A percentile compares a stretch with the other conserved stretches of the same genome.
Evolutionary conservation across 2,329 filamentous ascomycete species (phyloP).

Genomic region (Fusarium humuli): DNA sequence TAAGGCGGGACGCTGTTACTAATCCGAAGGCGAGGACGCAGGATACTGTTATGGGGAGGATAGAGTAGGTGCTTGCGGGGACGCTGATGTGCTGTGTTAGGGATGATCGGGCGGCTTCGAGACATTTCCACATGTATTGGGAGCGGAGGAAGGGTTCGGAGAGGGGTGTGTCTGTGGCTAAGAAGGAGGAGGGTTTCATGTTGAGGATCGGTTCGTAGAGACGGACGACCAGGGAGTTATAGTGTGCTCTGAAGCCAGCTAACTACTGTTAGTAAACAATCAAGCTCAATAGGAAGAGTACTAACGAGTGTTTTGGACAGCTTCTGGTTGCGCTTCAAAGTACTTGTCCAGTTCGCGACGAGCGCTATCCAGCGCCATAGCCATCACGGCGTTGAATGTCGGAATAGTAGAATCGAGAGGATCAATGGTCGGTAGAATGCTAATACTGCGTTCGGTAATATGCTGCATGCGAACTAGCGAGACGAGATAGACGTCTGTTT

Average conservation of each 20-base stretch:
- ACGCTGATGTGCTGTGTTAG: constrained; percentile 46
- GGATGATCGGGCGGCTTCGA: constrained; percentile 47
- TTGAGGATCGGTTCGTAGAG: constrained; percentile 55
- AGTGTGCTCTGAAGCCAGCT: constrained; percentile 53
- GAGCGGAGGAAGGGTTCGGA: constrained; percentile 47
- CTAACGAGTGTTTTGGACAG: constrained; percentile 39
- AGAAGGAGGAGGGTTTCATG: constrained; percentile 39
- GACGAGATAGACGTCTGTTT: constrained; percentile 50
- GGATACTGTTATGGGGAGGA: constrained; percentile 48
- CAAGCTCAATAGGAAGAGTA: background rate
- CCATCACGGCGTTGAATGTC: constrained; percentile 43
- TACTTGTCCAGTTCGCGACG: constrained; percentile 51
- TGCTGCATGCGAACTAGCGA: constrained; percentile 52
- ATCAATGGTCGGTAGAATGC: constrained; percentile 36
- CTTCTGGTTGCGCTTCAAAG: constrained; percentile 36
- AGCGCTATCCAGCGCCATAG: constrained; percentile 51
- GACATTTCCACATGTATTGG: constrained; percentile 54
- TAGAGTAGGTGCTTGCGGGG: constrained; percentile 41
- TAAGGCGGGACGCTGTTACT: constrained; percentile 52
- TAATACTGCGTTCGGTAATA: constrained; percentile 47
- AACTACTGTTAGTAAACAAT: accelerated
- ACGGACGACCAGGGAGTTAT: constrained; percentile 49
- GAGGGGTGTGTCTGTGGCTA: constrained; percentile 24
- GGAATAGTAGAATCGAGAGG: constrained; percentile 41
- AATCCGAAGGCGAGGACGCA: constrained; percentile 51